Percentiles rank a stretch among this genome's conserved stretches.
phyloP scores from a whole-genome alignment of 2,329 filamentous ascomycete genomes.

The Didymella sp. region DNA sequence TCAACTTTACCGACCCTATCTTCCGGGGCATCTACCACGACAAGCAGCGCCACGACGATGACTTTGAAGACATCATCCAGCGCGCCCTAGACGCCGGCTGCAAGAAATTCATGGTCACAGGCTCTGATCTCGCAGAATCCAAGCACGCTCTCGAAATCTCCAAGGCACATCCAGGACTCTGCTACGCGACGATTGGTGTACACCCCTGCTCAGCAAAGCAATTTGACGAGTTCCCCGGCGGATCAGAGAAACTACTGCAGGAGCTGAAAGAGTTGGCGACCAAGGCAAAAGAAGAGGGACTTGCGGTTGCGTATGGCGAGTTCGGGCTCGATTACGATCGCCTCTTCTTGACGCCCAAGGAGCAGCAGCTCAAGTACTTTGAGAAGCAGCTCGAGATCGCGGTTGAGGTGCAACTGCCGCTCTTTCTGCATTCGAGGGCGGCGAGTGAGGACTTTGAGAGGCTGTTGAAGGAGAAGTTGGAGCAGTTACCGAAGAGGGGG shows the following conservation, averaged over 20 bases:
- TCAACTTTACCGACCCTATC: slow-evolving; percentile 93
- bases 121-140: slow-evolving; percentile 83
- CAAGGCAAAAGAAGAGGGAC: slow-evolving; percentile 62
- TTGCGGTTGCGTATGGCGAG: slow-evolving; percentile 86
- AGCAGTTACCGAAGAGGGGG: slow-evolving; percentile 73
- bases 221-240: slow-evolving; percentile 71
- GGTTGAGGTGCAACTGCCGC: slow-evolving; percentile 76
- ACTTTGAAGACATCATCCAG: slow-evolving; percentile 77
- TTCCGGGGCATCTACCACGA: slow-evolving; percentile 86
- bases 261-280: slow-evolving; percentile 71
- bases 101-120: slow-evolving; percentile 89
- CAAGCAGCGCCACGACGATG: slow-evolving; percentile 75
- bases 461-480: slow-evolving; percentile 69
- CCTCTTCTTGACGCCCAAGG: slow-evolving; percentile 78
- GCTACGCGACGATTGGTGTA: slow-evolving; percentile 91
- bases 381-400: slow-evolving; percentile 81
- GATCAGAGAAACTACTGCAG: slow-evolving; percentile 61
- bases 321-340: slow-evolving; percentile 97
- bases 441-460: slow-evolving; percentile 68
- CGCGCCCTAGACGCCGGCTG: slow-evolving; percentile 81
- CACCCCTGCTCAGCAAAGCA: slow-evolving; percentile 87
- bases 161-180: slow-evolving; percentile 74
- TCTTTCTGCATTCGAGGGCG: slow-evolving; percentile 92
- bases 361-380: slow-evolving; percentile 85
- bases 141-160: slow-evolving; percentile 76